Evolutionary conservation across 2,329 filamentous ascomycete genomes (phyloP), one percentile per base, ranked within the genome.

Genomic region (Sporothrix sp.): DNA sequence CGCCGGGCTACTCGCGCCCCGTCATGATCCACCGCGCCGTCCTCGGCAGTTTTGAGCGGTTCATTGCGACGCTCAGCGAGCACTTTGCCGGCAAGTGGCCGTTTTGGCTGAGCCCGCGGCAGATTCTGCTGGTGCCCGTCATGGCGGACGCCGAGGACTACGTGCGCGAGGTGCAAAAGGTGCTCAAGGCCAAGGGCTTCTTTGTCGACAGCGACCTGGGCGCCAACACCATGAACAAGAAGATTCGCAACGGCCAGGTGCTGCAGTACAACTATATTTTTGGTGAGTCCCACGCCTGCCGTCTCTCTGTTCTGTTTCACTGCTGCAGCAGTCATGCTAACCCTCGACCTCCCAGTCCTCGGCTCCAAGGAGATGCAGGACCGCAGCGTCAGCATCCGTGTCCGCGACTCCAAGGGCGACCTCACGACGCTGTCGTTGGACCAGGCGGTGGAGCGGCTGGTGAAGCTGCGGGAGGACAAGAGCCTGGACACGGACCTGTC

Each of bases 11-110:
- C 62, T 82, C 84, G 18, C 80, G 86, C 23, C 87, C 87, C 16
- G 87, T 93, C 64, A 90, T 93, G 79, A 86, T 93, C 54, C 87
- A 93, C 68, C 83, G 87, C 59, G 87, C 87, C 56, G 86, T 93
- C 84, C 85, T 65, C 76, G 84, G 66, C 76, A 89, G 64, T 30
- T 70, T 75, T 44, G 74, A 78, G 66, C 70, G 74, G 52, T 78
- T 79, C 68, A 75, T 86, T 62, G 87, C 80, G 57, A 88, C 91
- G 57, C 73, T 91, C 54, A 86, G 79, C 40, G 87, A 93, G 73
- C 87, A 91, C 68, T 91, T 88, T 64, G 86, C 76, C 50, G 87
- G 87, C 60, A 89, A 89, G 71, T 93, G 87, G 87, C 87, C 87
- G 1, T 88, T 91, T 75, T 93, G 87, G 87, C 71, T 93, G 55